These are phyloP conservation scores for Dactylonectria macrodidyma DNA, from an alignment of 2,329 filamentous ascomycete genomes.

Conservation along the genomic window DNA sequence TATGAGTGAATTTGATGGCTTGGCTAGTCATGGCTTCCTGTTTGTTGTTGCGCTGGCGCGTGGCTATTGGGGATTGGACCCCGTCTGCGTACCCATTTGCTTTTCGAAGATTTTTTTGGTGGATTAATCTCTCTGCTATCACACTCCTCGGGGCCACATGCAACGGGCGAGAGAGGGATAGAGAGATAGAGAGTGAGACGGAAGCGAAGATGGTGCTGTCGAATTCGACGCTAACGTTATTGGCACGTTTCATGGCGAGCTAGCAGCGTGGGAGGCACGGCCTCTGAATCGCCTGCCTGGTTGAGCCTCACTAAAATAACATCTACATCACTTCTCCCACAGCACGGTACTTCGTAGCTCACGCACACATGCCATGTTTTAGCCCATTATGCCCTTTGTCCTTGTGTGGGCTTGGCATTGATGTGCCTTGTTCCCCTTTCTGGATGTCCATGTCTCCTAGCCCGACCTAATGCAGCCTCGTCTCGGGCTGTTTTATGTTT, in stretches of 20 bases:
- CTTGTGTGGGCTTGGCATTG: constrained; percentile 6
- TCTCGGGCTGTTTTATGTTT: not conserved
- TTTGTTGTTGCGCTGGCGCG: not conserved
- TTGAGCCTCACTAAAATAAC: constrained; percentile 20
- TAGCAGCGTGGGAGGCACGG: constrained; percentile 1
- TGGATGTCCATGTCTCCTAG: not conserved
- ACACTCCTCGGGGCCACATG: not conserved
- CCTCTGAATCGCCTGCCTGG: constrained; percentile 8
- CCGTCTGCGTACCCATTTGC: not conserved
- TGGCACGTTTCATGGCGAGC: constrained; percentile 36
- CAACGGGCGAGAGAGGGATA: not conserved
- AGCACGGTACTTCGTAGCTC: too few relatives aligned
- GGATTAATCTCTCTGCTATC: not conserved
- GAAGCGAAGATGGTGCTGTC: not conserved
- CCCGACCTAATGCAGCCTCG: not conserved
- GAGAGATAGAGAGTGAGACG: not conserved
- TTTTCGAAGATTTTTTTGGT: not conserved
- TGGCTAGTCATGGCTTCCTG: not conserved
- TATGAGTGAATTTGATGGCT: not conserved
- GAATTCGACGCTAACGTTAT: not conserved
- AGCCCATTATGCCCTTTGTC: not conserved
- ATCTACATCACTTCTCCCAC: too few relatives aligned
- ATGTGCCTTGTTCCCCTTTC: not conserved
- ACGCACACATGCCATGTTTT: not conserved
- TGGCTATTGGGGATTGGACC: not conserved